Conservation (phyloP, 495 filamentous ascomycete species). For the Apiosordaria backusii region DNA sequence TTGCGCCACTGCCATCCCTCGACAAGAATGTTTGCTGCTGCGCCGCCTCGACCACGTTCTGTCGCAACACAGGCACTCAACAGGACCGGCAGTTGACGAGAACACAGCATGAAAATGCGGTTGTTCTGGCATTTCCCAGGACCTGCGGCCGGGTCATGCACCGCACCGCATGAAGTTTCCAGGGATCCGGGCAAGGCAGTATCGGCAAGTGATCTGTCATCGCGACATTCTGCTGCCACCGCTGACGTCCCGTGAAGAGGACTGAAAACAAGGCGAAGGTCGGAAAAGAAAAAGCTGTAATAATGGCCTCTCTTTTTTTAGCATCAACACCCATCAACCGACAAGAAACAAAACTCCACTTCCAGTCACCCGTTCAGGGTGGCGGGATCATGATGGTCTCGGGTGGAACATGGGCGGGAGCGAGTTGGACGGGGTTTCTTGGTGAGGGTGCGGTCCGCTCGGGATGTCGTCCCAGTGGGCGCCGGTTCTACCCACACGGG, state of each 20-base stretch:
- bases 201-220: conserved; percentile 5
- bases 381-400: neutral
- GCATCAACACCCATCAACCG: neutral
- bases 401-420: neutral
- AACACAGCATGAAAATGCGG: conserved; percentile 14
- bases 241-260: neutral
- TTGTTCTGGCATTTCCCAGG: neutral
- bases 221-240: neutral
- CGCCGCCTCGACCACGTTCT: conserved; percentile 17
- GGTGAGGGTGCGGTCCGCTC: conserved; percentile 9
- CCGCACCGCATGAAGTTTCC: conserved; percentile 5
- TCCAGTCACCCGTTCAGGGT: neutral
- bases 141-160: conserved; percentile 10
- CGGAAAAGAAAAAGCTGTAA: neutral
- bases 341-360: neutral
- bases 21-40: conserved; percentile 4
- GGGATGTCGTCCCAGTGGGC: conserved; percentile 6
- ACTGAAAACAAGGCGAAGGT: neutral
- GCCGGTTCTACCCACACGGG: neutral
- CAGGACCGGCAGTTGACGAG: conserved; percentile 19
- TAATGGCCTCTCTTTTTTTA: neutral
- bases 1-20: conserved; percentile 3
- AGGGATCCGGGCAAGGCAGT: neutral
- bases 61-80: conserved; percentile 5
- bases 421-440: neutral